Base-by-base conservation (phyloP, 1,139 yeast genomes). In the Nakaseomyces bracarensis region DNA sequence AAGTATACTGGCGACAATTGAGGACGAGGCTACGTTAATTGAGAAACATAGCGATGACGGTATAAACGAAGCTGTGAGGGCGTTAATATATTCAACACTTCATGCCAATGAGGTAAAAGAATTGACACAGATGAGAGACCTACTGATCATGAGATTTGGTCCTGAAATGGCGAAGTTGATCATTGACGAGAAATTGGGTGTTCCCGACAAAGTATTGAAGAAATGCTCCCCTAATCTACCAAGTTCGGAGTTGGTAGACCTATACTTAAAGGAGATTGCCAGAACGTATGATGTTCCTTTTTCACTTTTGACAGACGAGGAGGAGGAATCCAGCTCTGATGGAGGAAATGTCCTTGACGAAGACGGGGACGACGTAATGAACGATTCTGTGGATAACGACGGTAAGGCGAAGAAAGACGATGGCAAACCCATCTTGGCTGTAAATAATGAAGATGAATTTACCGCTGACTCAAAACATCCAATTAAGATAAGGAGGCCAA, bases 221-320 rank as follows among this genome's bases (percentile, higher is more conserved):
- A 66, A 91, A 47, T 77, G 93, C 49, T 68, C 72, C 18, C 74
- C 81, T 2, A 77, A 74, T 40, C 79, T 94, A 3, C 96, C 95
- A 0, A 64, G 72, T 3, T 72, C 69, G 34, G 77, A 72, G 20
- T 68, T 86, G 46, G 94, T 86, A 1, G 70, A 73, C 19, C 63
- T 83, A 46, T 87, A 87, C 57, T 66, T 87, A 48, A 68, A 75
- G 45, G 96, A 87, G 55, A 86, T 87, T 47, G 95, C 95, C 1
- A 69, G 71, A 46, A 84, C 95, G 0, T 87, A 87, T 57, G 72
- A 72, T 34, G 93, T 80, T 1, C 85, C 89, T 0, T 85, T 76
- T 55, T 76, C 84, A 38, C 80, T 77, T 18, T 58, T 79, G 43
- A 61, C 60, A 2, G 70, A 60, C n/a, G 68, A 63, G 11, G 65